Conservation (phyloP, 164 flowering plant species). For the Magnolia changhungtana region DNA sequence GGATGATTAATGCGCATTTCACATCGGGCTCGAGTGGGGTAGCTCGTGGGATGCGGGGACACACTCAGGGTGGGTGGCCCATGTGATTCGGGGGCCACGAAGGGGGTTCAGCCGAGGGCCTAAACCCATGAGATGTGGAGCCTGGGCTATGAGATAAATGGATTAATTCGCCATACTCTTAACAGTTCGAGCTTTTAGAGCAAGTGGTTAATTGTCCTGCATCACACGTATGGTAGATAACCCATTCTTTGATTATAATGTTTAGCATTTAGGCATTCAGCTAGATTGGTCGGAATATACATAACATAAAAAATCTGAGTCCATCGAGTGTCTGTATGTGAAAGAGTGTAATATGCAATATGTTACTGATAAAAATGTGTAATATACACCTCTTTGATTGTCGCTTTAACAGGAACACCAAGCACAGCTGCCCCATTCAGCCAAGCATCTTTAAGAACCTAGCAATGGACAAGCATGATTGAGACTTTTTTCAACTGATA, state of each 20-base stretch:
- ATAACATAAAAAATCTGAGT: neutral
- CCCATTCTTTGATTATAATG: neutral
- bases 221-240: neutral
- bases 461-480: conserved; percentile 5
- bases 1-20: no score
- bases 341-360: neutral
- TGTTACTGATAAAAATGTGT: neutral
- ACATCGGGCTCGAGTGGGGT: no score
- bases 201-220: no score
- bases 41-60: no score
- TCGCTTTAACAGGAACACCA: conserved; percentile 97
- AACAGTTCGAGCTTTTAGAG: no score
- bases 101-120: no score
- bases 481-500: neutral
- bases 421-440: conserved; percentile 90
- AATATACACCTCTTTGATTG: conserved; percentile 80
- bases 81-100: no score
- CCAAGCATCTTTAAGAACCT: conserved; percentile 88
- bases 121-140: no score
- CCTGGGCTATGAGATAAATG: no score
- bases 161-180: no score
- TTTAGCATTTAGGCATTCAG: neutral
- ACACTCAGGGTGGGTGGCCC: no score
- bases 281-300: neutral
- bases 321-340: neutral